phyloP scores from a whole-genome alignment of 208 protist species.

The Phytomonas francai region DNA sequence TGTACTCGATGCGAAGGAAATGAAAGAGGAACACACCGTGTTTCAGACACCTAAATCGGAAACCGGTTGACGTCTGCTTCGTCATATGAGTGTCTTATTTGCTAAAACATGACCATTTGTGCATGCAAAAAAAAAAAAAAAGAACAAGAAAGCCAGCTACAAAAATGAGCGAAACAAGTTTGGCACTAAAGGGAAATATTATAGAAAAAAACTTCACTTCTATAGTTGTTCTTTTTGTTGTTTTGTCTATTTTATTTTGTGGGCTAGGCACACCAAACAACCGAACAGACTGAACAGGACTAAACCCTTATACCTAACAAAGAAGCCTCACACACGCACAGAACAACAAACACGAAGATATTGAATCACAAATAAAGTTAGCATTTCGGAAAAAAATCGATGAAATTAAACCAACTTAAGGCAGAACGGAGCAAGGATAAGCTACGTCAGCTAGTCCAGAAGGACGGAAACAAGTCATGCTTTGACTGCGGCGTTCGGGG shows the following conservation, averaged over 20 bases:
- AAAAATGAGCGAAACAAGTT: not conserved
- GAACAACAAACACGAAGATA: slow-evolving; percentile 9
- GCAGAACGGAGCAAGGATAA: slow-evolving; percentile 53
- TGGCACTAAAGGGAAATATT: not conserved
- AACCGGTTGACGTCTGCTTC: not conserved
- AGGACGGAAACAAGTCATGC: slow-evolving; percentile 61
- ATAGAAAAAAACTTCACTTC: not conserved
- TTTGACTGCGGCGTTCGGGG: slow-evolving; percentile 63
- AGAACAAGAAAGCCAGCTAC: not conserved
- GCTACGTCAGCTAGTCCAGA: slow-evolving; percentile 47
- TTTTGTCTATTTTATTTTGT: slow-evolving; percentile 3
- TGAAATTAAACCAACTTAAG: slow-evolving; percentile 56
- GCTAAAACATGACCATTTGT: not conserved
- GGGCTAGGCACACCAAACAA: slow-evolving; percentile 1
- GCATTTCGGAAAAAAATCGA: slow-evolving; percentile 11
- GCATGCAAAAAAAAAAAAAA: not conserved
- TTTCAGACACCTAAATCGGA: slow-evolving; percentile 18
- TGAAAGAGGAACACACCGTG: slow-evolving; percentile 9
- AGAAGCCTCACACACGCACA: slow-evolving; percentile 9
- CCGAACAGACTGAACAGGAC: not conserved
- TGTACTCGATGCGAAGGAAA: slow-evolving; percentile 30
- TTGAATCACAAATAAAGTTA: not conserved
- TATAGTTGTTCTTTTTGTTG: slow-evolving; percentile 5
- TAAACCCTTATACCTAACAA: not conserved
- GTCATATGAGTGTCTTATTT: not conserved